Percentiles rank a stretch among this genome's conserved stretches.
These are phyloP conservation scores for Hyaloscypha bicolor DNA, from an alignment of 495 filamentous ascomycete genomes.

Conservation along the genomic window DNA sequence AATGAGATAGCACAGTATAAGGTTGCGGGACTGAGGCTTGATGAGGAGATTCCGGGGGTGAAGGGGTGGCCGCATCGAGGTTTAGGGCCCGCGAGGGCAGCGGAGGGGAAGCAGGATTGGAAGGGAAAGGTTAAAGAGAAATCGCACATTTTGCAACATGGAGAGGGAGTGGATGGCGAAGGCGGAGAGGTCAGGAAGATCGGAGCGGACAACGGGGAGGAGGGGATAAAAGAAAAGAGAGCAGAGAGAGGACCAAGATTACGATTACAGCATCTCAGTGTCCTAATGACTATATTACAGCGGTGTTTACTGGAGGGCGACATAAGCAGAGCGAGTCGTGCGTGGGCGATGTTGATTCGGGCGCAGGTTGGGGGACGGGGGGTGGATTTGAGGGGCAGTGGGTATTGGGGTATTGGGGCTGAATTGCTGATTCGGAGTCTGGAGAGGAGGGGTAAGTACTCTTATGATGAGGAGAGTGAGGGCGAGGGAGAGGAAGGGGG, in stretches of 20 bases:
- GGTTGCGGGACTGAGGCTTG: constrained; percentile 46
- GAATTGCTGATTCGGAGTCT: constrained; percentile 61
- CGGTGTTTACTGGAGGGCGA: constrained; percentile 61
- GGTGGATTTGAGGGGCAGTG: constrained; percentile 57
- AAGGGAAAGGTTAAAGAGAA: constrained; percentile 22
- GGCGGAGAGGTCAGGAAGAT: constrained; percentile 9
- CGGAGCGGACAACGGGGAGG: constrained; percentile 5
- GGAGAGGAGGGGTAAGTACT: constrained; percentile 29
- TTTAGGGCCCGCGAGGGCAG: constrained; percentile 18
- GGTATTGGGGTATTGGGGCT: constrained; percentile 70
- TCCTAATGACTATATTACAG: constrained; percentile 64
- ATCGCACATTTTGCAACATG: neutral
- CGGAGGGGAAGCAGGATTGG: neutral
- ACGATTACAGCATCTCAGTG: constrained; percentile 59
- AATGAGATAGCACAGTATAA: constrained; percentile 52
- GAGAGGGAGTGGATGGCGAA: constrained; percentile 1
- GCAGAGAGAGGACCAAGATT: constrained; percentile 26
- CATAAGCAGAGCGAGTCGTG: constrained; percentile 62
- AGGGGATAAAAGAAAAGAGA: constrained; percentile 5
- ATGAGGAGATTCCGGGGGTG: constrained; percentile 43
- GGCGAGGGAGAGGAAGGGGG: constrained; percentile 6
- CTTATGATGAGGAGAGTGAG: constrained; percentile 10
- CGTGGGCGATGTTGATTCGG: constrained; percentile 66
- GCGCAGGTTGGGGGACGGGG: constrained; percentile 50
- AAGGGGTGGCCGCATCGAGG: constrained; percentile 48